phyloP scores from a whole-genome alignment of 805 yeast genomes.

The Saturnispora diversa region DNA sequence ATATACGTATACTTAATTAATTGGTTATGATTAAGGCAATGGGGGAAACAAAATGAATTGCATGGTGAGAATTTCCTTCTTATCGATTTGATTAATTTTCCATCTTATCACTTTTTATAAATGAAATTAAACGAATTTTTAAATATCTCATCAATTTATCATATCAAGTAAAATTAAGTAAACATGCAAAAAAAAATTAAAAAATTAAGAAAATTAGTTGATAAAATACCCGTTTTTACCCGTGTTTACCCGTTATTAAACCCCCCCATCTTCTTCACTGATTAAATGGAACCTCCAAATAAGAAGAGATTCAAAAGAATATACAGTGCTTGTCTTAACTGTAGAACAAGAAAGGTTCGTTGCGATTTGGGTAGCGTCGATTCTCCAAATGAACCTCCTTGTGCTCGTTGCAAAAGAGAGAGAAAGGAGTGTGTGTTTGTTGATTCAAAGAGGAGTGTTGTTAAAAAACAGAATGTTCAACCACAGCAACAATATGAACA shows the following conservation, averaged over 20 bases:
- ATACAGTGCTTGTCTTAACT: conserved; percentile 78
- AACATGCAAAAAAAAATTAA: too few species aligned
- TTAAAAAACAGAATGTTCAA: conserved; percentile 23
- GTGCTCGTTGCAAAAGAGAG: conserved; percentile 79
- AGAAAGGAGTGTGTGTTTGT: conserved; percentile 64
- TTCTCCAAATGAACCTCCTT: conserved; percentile 70
- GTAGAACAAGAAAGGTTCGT: conserved; percentile 74
- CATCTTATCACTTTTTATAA: too few species aligned
- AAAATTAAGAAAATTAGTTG: too few species aligned
- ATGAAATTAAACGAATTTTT: too few species aligned
- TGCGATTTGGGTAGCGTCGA: conserved; percentile 79
- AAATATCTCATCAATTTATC: too few species aligned
- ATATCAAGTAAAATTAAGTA: too few species aligned
- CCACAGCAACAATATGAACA: conserved; percentile 3
- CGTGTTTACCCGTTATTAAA: too few species aligned
- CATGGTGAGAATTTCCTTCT: too few species aligned
- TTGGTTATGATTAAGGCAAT: too few species aligned
- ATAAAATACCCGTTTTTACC: neutral
- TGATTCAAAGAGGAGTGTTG: conserved; percentile 50
- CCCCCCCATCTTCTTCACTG: neutral
- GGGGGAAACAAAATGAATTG: too few species aligned
- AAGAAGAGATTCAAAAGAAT: conserved; percentile 44
- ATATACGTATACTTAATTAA: too few species aligned
- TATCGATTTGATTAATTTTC: too few species aligned
- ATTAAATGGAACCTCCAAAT: conserved; percentile 6